Percentiles rank a stretch among this genome's conserved stretches.
Evolutionary conservation across 2,329 filamentous ascomycete species (phyloP).

Genomic region (Ophiostoma populinum): DNA sequence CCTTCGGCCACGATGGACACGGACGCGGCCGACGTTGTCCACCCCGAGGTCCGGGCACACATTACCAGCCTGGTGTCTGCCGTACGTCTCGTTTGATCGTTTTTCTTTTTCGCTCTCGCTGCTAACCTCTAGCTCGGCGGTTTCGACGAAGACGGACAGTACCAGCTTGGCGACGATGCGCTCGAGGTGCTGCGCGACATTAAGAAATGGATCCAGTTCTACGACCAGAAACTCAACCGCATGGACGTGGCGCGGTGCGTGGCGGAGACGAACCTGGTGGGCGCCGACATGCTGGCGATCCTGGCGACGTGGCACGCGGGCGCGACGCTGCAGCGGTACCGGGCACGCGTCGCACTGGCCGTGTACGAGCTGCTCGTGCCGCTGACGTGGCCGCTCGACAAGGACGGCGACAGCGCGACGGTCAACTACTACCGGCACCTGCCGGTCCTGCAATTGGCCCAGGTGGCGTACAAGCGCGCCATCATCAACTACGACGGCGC

Average conservation of each 20-base stretch:
- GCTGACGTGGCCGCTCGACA: conserved; percentile 84
- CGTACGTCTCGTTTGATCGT: conserved; percentile 35
- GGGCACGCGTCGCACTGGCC: conserved; percentile 62
- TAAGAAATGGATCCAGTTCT: conserved; percentile 86
- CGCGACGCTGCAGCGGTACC: conserved; percentile 54
- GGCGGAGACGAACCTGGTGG: conserved; percentile 80
- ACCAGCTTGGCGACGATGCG: conserved; percentile 84
- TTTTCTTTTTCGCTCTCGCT: neutral
- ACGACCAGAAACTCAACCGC: conserved; percentile 83
- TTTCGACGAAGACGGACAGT: conserved; percentile 61
- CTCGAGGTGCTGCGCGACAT: conserved; percentile 83
- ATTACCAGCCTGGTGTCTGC: conserved; percentile 88
- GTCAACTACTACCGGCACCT: conserved; percentile 85
- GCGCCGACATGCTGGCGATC: conserved; percentile 79
- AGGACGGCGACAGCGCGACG: conserved; percentile 64
- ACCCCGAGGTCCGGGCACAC: conserved; percentile 84
- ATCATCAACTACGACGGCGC: conserved; percentile 70
- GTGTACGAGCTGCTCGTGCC: conserved; percentile 84
- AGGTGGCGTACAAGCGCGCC: conserved; percentile 76
- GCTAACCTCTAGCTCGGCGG: conserved; percentile 54
- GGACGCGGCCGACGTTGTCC: conserved; percentile 45
- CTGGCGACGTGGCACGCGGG: conserved; percentile 65
- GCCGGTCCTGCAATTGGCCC: conserved; percentile 73
- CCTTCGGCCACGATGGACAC: conserved; percentile 32
- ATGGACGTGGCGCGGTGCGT: conserved; percentile 90